phyloP scores from a whole-genome alignment of 805 yeast species.

The Kluyveromyces lactis region DNA sequence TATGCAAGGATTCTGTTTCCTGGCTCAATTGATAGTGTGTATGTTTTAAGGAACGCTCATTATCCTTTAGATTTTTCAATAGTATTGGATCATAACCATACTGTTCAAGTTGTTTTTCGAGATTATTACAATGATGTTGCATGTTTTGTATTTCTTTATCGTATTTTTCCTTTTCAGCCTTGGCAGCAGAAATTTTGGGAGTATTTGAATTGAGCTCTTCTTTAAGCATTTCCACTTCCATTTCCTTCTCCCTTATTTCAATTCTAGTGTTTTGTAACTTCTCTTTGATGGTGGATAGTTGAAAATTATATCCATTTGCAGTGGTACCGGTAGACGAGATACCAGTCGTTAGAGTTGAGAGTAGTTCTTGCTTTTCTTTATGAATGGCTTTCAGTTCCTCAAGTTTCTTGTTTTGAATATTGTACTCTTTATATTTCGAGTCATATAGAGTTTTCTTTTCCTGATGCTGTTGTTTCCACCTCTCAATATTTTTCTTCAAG shows the following conservation, averaged over 20 bases:
- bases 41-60: slow-evolving; percentile 37
- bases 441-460: slow-evolving; percentile 33
- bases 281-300: slow-evolving; percentile 55
- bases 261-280: slow-evolving; percentile 46
- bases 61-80: slow-evolving; percentile 36
- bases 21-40: slow-evolving; percentile 37
- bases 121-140: slow-evolving; percentile 28
- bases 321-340: slow-evolving; percentile 73
- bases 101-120: slow-evolving; percentile 37
- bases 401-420: slow-evolving; percentile 36
- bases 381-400: slow-evolving; percentile 38
- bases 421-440: slow-evolving; percentile 38
- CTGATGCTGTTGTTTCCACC: slow-evolving; percentile 28
- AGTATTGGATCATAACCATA: slow-evolving; percentile 51
- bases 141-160: slow-evolving; percentile 32
- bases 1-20: slow-evolving; percentile 46
- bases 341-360: slow-evolving; percentile 80
- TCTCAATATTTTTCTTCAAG: slow-evolving; percentile 29
- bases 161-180: slow-evolving; percentile 36
- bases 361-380: slow-evolving; percentile 62
- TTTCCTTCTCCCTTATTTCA: slow-evolving; percentile 46
- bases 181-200: slow-evolving; percentile 46
- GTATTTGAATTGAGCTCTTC: slow-evolving; percentile 40
- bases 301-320: slow-evolving; percentile 70
- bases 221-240: slow-evolving; percentile 50